Base-by-base conservation (phyloP, 805 yeast species). In the Metschnikowia kofuensis region DNA sequence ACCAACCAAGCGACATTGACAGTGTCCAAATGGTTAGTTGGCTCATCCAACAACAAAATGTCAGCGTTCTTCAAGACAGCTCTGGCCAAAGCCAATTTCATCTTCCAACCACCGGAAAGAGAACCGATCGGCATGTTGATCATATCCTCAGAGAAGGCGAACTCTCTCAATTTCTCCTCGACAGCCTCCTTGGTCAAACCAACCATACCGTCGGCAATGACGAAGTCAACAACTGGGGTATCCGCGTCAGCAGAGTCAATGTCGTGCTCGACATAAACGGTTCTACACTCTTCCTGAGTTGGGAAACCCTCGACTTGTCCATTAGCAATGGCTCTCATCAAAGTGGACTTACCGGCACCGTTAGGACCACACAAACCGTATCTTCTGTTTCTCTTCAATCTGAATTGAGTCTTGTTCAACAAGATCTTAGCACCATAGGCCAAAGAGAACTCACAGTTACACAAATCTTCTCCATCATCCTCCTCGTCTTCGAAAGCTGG, bases 391-490 rank as follows among this genome's bases (percentile, higher is more conserved):
- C 96, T 86, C 90, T 89, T 90, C 74, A 94, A 87, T 80, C 99
- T 90, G 75, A 94, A 85, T 82, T 92, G 97, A 64, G 99, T 94
- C 80, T 94, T 92, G 92, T 94, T 94, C 78, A 94, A 89, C 80
- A 94, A 84, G 83, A 94, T 94, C 89, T 94, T 94, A 70, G 99
- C 99, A 92, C 99, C 99, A 78, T 94, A 94, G 76, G 99, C 99
- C 69, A 94, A 84, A 54, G 99, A 94, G 91, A 94, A 94, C 85
- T 94, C 99, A 87, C 98, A 92, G 96, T 94, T 94, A 86, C 99
- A 94, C 71, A 94, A 83, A 74, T 94, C 98, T 82, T 94, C 98
- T 80, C 98, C 99, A 72, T 94, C 98, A 71, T 90, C 97, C 71
- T 86, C 94, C 76, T 87, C 92, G 68, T 91, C 97, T 78, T 92